These are phyloP conservation scores for Leishmania martiniquensis DNA, from an alignment of 208 protist species.

Conservation along the genomic window DNA sequence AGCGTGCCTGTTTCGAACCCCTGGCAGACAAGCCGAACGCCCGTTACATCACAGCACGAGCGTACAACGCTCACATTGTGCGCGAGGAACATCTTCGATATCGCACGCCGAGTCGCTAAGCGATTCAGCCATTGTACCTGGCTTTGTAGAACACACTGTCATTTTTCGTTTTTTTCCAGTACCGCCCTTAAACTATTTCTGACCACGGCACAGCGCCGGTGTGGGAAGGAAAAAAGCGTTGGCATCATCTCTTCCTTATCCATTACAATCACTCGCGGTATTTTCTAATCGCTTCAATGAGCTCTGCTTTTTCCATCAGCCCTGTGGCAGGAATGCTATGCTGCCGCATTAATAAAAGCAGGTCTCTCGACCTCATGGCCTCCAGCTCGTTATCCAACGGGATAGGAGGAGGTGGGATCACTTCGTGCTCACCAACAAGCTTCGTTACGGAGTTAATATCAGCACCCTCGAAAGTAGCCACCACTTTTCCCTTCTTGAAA, in stretches of 20 bases:
- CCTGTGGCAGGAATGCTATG: constrained; percentile 51
- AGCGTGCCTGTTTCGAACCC: too few species aligned
- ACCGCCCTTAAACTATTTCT: background rate
- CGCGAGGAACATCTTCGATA: background rate
- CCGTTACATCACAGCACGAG: background rate
- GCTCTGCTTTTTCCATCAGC: constrained; percentile 59
- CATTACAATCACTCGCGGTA: constrained; percentile 27
- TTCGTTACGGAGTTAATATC: constrained; percentile 48
- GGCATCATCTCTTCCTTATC: background rate
- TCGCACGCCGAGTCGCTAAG: background rate
- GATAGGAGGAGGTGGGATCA: constrained; percentile 49
- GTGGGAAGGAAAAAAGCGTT: background rate
- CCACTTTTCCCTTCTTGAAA: constrained; percentile 58
- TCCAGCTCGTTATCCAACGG: constrained; percentile 56
- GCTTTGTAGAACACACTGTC: background rate
- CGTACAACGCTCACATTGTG: background rate
- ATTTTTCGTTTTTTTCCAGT: background rate
- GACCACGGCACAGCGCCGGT: background rate
- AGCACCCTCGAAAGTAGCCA: constrained; percentile 66
- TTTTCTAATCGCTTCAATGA: constrained; percentile 59
- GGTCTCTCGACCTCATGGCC: constrained; percentile 48
- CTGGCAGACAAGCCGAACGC: background rate
- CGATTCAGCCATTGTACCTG: too few species aligned
- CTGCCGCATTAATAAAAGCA: constrained; percentile 55
- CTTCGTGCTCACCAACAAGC: constrained; percentile 51